Percentiles rank a stretch among this genome's conserved stretches.
Conservation (phyloP, 257 asterid species). For the Linderniella brevidens region DNA sequence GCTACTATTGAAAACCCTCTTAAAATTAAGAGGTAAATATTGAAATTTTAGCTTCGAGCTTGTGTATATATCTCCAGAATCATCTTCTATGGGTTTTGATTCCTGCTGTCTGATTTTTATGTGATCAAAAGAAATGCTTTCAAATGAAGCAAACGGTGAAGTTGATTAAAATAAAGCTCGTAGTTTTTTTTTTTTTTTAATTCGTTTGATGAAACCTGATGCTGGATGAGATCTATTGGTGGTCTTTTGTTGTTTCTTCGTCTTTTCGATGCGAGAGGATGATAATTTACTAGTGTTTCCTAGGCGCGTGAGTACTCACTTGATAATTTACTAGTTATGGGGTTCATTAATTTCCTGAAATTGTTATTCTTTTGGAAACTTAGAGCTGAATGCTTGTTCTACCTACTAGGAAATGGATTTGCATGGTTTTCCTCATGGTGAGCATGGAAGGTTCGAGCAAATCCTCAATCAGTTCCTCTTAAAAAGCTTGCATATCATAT, state of each 20-base stretch:
- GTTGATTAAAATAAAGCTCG: no score
- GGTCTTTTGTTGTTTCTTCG: neutral
- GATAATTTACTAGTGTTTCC: no score
- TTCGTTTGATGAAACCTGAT: no score
- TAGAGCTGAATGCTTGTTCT: no score
- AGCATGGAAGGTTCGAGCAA: slow-evolving; percentile 81
- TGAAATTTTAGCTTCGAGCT: slow-evolving; percentile 15
- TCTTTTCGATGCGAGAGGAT: no score
- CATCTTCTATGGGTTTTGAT: slow-evolving; percentile 8
- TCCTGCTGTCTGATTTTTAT: slow-evolving; percentile 15
- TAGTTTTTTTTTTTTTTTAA: no score
- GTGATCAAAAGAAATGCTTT: slow-evolving; percentile 9
- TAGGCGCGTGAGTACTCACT: no score
- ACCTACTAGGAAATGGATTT: slow-evolving; percentile 40
- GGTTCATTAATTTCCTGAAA: no score
- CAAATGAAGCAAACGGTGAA: slow-evolving; percentile 6
- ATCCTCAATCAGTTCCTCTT: slow-evolving; percentile 79
- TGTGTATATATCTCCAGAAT: neutral
- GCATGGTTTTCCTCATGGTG: slow-evolving; percentile 46
- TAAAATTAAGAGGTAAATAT: slow-evolving; percentile 17
- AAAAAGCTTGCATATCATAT: slow-evolving; percentile 65
- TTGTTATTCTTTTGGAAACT: no score
- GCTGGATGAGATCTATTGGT: no score
- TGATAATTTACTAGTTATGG: no score
- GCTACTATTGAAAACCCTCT: slow-evolving; percentile 12